Conservation (phyloP, 2,329 filamentous ascomycete species). For the Rhytidhysteron rufulum region DNA sequence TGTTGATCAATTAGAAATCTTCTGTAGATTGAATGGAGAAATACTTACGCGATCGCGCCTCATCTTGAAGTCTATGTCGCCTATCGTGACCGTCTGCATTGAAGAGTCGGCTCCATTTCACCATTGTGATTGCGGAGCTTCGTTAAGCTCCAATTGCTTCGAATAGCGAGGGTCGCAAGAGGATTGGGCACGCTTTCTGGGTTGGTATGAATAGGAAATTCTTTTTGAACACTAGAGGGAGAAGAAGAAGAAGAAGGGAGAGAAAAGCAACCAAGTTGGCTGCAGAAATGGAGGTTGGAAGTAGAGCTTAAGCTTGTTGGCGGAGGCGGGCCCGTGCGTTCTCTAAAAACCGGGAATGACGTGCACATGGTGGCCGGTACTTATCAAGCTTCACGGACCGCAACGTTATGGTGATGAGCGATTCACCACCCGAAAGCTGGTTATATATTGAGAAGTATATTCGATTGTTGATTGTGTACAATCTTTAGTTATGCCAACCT, state of each 20-base stretch:
- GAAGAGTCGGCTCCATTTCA: slow-evolving; percentile 37
- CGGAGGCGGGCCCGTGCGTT: too few species aligned
- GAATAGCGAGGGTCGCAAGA: background rate
- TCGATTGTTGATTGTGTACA: too few species aligned
- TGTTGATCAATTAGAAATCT: slow-evolving; percentile 29
- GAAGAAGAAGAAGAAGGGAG: background rate
- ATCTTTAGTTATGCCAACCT: too few species aligned
- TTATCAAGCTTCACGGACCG: too few species aligned
- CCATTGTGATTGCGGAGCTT: slow-evolving; percentile 26
- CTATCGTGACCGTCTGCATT: slow-evolving; percentile 34
- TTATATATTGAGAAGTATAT: too few species aligned
- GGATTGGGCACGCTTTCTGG: background rate
- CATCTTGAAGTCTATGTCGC: slow-evolving; percentile 38
- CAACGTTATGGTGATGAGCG: too few species aligned
- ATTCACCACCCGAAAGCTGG: too few species aligned
- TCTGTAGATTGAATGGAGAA: slow-evolving; percentile 2
- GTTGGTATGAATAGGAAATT: background rate
- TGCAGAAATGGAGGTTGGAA: too few species aligned
- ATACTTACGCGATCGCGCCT: slow-evolving; percentile 36
- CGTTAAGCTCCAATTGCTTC: background rate
- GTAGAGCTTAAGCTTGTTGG: too few species aligned
- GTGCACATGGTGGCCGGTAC: too few species aligned
- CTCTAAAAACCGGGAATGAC: too few species aligned
- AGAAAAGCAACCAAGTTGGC: too few species aligned
- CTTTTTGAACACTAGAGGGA: background rate